Evolutionary conservation across 352 stramenopile species (phyloP).

Genomic region (Thalassiosira delicatula): DNA sequence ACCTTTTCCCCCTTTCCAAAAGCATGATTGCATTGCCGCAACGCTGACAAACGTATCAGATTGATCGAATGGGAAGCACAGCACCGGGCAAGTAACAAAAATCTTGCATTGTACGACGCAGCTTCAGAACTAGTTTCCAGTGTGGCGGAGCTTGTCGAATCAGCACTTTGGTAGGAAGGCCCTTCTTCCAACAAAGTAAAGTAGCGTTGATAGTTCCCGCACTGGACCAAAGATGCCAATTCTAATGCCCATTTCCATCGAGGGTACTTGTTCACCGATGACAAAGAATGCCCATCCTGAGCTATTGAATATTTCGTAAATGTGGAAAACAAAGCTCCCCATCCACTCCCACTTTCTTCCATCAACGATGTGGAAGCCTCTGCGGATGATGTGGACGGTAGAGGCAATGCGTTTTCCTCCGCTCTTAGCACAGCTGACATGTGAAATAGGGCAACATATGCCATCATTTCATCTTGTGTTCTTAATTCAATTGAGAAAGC

Average conservation of each 20-base stretch:
- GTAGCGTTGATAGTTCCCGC: constrained; percentile 60
- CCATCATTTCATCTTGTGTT: constrained; percentile 61
- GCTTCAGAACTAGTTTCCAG: too few species aligned
- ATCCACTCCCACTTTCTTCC: constrained; percentile 60
- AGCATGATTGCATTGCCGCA: too few species aligned
- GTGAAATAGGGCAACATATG: constrained; percentile 58
- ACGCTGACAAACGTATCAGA: too few species aligned
- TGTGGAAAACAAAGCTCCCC: constrained; percentile 52
- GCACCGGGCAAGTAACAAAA: too few species aligned
- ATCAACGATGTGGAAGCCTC: constrained; percentile 32
- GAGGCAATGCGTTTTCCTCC: constrained; percentile 48
- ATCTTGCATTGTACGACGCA: too few species aligned
- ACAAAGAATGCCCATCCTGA: not conserved
- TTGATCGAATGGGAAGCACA: too few species aligned
- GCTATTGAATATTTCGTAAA: constrained; percentile 45
- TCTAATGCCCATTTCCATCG: constrained; percentile 60
- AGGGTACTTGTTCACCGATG: constrained; percentile 35
- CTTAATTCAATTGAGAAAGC: too few species aligned
- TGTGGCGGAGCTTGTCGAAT: too few species aligned
- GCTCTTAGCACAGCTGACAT: constrained; percentile 44
- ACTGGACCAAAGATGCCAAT: constrained; percentile 45
- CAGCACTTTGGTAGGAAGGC: too few species aligned
- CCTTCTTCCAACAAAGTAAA: too few species aligned
- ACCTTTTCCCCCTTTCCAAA: constrained; percentile 39
- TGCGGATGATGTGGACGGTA: constrained; percentile 1